Evolutionary conservation across 2,329 filamentous ascomycete species (phyloP).

Genomic region (Apiospora pterosperma): DNA sequence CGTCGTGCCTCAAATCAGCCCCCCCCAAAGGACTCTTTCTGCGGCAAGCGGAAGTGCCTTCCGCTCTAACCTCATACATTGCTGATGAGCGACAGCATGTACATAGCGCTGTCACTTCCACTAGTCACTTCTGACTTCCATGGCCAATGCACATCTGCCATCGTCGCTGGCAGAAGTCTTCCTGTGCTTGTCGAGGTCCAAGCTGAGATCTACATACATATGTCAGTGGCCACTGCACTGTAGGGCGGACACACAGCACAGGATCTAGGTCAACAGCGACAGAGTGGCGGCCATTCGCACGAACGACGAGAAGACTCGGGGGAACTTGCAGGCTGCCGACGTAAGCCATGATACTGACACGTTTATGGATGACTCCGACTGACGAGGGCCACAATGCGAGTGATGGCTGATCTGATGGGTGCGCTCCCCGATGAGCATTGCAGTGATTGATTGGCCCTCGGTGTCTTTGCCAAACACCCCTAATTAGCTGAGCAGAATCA

Average conservation of each 20-base stretch:
- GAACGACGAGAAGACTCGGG: background rate
- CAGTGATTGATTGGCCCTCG: background rate
- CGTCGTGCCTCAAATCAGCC: background rate
- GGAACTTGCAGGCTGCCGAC: background rate
- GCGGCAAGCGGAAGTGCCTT: background rate
- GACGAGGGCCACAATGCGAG: slow-evolving; percentile 1
- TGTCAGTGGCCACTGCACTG: slow-evolving; percentile 2
- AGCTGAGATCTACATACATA: slow-evolving; percentile 1
- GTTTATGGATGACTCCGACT: background rate
- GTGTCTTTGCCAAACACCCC: background rate
- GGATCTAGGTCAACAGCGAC: background rate
- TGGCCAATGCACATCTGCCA: background rate
- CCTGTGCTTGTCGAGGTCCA: background rate
- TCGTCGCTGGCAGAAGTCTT: background rate
- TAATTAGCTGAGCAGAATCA: background rate
- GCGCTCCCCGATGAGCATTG: background rate
- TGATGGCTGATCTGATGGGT: no score
- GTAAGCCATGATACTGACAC: slow-evolving; percentile 1
- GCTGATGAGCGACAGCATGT: no score
- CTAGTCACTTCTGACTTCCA: background rate
- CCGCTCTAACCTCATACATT: background rate
- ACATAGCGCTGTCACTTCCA: background rate
- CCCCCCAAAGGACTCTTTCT: background rate
- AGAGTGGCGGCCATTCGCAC: background rate
- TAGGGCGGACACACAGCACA: background rate